Evolutionary conservation across 192 early-diverging fungal species (phyloP).

Genomic region (Nowakowskiella sp.): DNA sequence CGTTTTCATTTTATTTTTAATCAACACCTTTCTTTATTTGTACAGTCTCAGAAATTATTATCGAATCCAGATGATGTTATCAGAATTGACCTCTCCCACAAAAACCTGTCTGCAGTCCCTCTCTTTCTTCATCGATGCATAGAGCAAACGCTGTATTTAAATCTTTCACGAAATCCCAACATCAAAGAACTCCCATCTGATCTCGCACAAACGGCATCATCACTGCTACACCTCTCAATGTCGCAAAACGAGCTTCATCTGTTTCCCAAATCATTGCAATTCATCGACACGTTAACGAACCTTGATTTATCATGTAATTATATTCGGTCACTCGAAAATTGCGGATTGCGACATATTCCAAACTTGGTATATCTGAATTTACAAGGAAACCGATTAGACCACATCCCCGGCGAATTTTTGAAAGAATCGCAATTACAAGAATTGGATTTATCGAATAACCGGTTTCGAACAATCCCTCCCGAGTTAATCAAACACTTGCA

Average conservation of each 20-base stretch:
- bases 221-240: slow-evolving; percentile 59
- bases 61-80: too few species aligned
- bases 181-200: slow-evolving; percentile 73
- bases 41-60: too few species aligned
- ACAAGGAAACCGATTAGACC: slow-evolving; percentile 65
- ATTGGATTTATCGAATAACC: slow-evolving; percentile 76
- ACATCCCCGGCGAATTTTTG: slow-evolving; percentile 57
- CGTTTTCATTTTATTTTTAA: slow-evolving; percentile 11
- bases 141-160: slow-evolving; percentile 63
- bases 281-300: slow-evolving; percentile 54
- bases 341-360: slow-evolving; percentile 52
- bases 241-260: slow-evolving; percentile 59
- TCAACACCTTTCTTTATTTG: slow-evolving; percentile 10
- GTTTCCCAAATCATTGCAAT: slow-evolving; percentile 60
- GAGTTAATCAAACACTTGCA: slow-evolving; percentile 44
- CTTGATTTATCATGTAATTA: slow-evolving; percentile 75
- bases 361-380: slow-evolving; percentile 55
- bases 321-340: slow-evolving; percentile 54
- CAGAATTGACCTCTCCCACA: slow-evolving; percentile 64
- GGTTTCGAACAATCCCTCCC: slow-evolving; percentile 56
- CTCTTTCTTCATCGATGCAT: slow-evolving; percentile 67
- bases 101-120: slow-evolving; percentile 71
- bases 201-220: slow-evolving; percentile 67
- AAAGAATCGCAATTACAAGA: slow-evolving; percentile 49
- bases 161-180: slow-evolving; percentile 72